These are phyloP conservation scores for Metschnikowia shivogae DNA, from an alignment of 805 yeast species.

Conservation along the genomic window DNA sequence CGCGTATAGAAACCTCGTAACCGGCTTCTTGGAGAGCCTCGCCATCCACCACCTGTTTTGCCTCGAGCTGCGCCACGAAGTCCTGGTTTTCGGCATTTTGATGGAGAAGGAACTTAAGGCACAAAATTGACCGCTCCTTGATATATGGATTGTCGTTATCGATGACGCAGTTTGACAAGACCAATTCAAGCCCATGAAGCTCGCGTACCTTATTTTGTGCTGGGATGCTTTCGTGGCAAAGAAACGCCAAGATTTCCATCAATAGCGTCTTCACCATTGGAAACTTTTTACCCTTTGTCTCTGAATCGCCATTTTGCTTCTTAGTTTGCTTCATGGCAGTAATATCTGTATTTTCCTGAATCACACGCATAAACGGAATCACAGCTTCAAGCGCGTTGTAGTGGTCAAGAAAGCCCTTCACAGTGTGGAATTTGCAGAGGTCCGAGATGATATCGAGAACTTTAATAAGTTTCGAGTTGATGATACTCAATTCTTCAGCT, in stretches of 20 bases:
- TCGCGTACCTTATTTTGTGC: conserved; percentile 68
- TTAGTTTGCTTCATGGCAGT: conserved; percentile 2
- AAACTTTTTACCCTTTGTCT: conserved; percentile 26
- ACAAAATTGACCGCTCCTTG: conserved; percentile 78
- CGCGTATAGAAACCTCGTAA: conserved; percentile 63
- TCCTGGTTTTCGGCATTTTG: conserved; percentile 68
- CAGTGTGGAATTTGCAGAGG: conserved; percentile 37
- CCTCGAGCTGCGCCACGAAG: conserved; percentile 74
- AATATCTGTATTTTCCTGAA: conserved; percentile 37
- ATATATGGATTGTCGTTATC: conserved; percentile 87
- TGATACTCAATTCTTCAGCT: conserved; percentile 5
- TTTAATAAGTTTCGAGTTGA: conserved; percentile 20
- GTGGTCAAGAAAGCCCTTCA: conserved; percentile 38
- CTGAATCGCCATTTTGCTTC: conserved; percentile 1
- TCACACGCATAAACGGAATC: conserved; percentile 32
- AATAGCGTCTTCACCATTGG: conserved; percentile 66
- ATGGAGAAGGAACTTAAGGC: conserved; percentile 64
- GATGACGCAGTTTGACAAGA: conserved; percentile 76
- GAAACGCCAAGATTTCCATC: conserved; percentile 60
- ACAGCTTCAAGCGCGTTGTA: conserved; percentile 35
- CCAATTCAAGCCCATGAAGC: conserved; percentile 62
- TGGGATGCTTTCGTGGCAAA: conserved; percentile 47
- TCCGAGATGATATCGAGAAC: conserved; percentile 41
- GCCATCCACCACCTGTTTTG: conserved; percentile 58
- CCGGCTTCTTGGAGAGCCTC: conserved; percentile 65